Conservation (phyloP, 257 asterid species). For the Forsythia viridissima region DNA sequence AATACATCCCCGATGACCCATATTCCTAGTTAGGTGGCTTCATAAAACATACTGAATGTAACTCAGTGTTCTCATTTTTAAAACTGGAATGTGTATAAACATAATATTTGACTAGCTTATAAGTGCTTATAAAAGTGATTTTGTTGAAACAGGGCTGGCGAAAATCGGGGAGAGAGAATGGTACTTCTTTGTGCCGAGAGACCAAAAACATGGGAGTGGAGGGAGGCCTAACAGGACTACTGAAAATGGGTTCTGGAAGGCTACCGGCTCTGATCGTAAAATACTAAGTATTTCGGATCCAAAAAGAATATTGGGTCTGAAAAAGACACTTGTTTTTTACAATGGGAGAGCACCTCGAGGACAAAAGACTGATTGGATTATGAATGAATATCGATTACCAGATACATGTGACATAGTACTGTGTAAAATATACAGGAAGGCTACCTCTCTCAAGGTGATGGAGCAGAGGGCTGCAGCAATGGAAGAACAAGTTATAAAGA, state of each 20-base stretch:
- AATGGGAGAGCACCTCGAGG: constrained; percentile 85
- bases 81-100: no score
- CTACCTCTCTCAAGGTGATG: constrained; percentile 61
- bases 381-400: constrained; percentile 81
- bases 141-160: constrained; percentile 49
- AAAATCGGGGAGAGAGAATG: constrained; percentile 78
- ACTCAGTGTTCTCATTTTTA: no score
- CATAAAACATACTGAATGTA: no score
- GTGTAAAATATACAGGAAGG: constrained; percentile 70
- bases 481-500: constrained; percentile 35
- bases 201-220: constrained; percentile 65
- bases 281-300: constrained; percentile 47
- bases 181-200: constrained; percentile 75
- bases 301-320: constrained; percentile 51
- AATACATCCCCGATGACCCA: no score
- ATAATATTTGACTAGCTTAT: no score
- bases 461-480: constrained; percentile 71
- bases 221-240: constrained; percentile 78
- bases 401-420: constrained; percentile 50
- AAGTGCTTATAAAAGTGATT: no score
- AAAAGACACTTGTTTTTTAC: constrained; percentile 75
- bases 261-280: constrained; percentile 79
- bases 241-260: constrained; percentile 75
- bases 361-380: constrained; percentile 75
- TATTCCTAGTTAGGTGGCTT: no score